Base-by-base conservation (phyloP, 1,139 yeast species). In the Kurtzmaniella natalensis region DNA sequence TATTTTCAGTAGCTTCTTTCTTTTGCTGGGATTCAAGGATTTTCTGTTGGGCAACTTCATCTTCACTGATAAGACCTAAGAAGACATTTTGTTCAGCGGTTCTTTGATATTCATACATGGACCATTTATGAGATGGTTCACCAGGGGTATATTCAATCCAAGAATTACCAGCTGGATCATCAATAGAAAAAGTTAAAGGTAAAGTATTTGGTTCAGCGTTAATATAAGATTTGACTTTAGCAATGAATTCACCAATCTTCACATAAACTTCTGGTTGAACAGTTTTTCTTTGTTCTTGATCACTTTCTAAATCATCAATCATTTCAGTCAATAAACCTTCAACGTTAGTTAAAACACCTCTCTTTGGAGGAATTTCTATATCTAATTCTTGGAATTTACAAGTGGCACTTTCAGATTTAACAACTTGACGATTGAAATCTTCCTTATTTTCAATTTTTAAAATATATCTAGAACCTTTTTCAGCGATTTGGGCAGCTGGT, bases 91-190 rank as follows among this genome's bases (percentile, higher is more conserved):
- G 97, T 47, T 87, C 95, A 26, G 87, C 87, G 3, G 94, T 76
- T 62, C 99, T 76, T 48, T 74, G 64, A 58, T 92, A 92, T 48
- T 88, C 94, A 30, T 72, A 70, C 62, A 80, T 83, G 19, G 94
- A 74, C 96, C 97, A 89, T 55, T 88, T 87, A 59, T 87, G 95
- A 35, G 84, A 67, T 9, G 95, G 73, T 55, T 89, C 96, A 37
- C 85, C 89, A 15, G 97, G 97, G 38, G 76, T 61, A 53, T 75
- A 88, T 55, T 88, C 96, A 37, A 94, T 81, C 95, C 96, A 94
- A 2, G 97, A 89, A 62, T 94, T 92, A 15, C 99, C 99, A 1
- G 96, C 77, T 22, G 98, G 97, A 60, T 92, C 99, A 57, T 89
- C 96, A 14, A 88, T 63, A 13, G 76, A 69, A 34, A 94, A 73